phyloP scores from a whole-genome alignment of 129 eudicot genomes.

The Pittosporum tobira region DNA sequence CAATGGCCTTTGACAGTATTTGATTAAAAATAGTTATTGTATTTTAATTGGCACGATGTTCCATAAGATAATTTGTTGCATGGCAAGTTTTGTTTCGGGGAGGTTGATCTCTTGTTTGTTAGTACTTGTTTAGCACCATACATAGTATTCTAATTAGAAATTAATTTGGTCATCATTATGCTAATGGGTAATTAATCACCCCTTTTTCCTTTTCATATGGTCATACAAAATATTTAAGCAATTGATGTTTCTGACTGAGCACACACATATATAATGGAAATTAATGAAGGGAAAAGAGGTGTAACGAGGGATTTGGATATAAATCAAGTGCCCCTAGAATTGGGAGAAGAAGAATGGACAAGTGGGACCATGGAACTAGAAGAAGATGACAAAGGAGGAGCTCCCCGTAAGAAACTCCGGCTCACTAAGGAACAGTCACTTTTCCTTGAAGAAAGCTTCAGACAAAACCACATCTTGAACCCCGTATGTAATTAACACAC shows the following conservation, averaged over 20 bases:
- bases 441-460: conserved; percentile 52
- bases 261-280: too few relatives aligned
- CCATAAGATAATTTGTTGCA: conserved; percentile 1
- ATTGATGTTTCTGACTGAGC: too few relatives aligned
- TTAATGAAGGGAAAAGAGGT: too few relatives aligned
- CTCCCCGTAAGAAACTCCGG: conserved; percentile 46
- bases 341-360: conserved; percentile 25
- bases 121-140: too few relatives aligned
- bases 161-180: too few relatives aligned
- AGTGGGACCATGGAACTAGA: conserved; percentile 24
- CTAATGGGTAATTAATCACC: too few relatives aligned
- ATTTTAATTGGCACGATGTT: not conserved
- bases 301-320: conserved; percentile 38
- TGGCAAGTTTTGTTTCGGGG: too few relatives aligned
- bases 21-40: not conserved
- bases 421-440: conserved; percentile 46
- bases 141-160: too few relatives aligned
- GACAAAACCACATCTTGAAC: conserved; percentile 46
- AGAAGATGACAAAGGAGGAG: conserved; percentile 33
- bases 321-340: conserved; percentile 38
- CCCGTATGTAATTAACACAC: conserved; percentile 31
- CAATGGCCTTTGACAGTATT: too few relatives aligned
- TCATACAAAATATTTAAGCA: too few relatives aligned
- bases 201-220: too few relatives aligned
- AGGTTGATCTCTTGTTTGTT: too few relatives aligned